Conservation (phyloP, 306 rosid species). For the Castanopsis chinensis region DNA sequence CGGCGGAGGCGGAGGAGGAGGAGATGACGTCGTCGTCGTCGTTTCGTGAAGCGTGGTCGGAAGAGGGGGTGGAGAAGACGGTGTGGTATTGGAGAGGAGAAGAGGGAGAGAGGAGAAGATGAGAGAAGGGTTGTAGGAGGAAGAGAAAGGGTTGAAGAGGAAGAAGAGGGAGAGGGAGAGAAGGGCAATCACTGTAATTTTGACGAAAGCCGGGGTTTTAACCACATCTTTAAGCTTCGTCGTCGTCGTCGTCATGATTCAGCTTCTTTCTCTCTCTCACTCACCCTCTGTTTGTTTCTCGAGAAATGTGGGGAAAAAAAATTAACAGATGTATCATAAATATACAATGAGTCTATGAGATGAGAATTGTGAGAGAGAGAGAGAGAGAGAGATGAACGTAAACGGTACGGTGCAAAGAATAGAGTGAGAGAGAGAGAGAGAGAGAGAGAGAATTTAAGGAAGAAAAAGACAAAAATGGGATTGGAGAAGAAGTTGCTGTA, state of each 20-base stretch:
- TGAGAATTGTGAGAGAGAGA: no score
- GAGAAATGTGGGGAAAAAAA: not conserved
- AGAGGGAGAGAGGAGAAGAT: conserved; percentile 27
- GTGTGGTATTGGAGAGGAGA: conserved; percentile 8
- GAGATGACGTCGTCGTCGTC: conserved; percentile 8
- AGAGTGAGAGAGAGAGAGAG: no score
- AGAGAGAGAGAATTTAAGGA: no score
- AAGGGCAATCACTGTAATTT: conserved; percentile 40
- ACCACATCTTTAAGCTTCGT: conserved; percentile 23
- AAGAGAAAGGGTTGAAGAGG: conserved; percentile 36
- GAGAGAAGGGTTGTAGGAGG: conserved; percentile 15
- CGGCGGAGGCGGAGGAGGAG: conserved; percentile 9
- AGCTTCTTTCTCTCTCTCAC: not conserved
- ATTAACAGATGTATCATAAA: no score
- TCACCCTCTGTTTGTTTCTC: not conserved
- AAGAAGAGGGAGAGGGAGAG: conserved; percentile 53
- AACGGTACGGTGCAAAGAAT: not conserved
- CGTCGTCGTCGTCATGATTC: conserved; percentile 27
- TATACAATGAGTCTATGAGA: no score
- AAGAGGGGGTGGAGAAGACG: conserved; percentile 26
- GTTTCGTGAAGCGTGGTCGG: no score
- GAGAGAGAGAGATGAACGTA: not conserved
- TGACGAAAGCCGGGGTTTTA: conserved; percentile 49
- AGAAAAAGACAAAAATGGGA: no score
- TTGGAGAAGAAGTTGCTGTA: no score